Evolutionary conservation across 805 yeast species (phyloP), one percentile per base, ranked within the genome.

Genomic region (Kazachstania psychrophila): DNA sequence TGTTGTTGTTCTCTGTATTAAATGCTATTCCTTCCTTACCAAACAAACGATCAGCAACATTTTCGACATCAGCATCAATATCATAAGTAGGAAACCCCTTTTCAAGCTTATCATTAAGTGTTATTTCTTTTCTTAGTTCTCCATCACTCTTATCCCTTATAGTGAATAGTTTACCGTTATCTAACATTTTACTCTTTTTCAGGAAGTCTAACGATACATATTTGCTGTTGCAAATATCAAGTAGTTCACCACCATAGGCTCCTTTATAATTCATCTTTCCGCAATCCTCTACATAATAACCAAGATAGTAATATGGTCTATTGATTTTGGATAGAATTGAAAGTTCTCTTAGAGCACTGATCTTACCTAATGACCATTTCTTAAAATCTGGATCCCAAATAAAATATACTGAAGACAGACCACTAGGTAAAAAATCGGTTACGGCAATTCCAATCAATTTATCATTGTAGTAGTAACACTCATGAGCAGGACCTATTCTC

Each of bases 301-400:
- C 96, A 59, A 87, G 52, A 48, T 83, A 83, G 52, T 86, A 84
- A 58, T 72, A 75, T 3, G 70, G 66, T 17, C 49, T 47, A 31
- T 54, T 42, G 6, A 59, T 39, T 6, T 65, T 62, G 26, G 75
- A 59, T 28, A 69, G 55, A 54, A 83, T 51, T 2, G 72, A 65
- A 26, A 84, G 60, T 50, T 87, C 96, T 27, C 82, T 60, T 19
- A 86, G 49, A 0, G 84, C 89, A 42, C 87, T 77, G 2, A 87
- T 54, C 18, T 84, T 84, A 0, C 96, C 96, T 22, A 87, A 56
- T 0, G 84, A 79, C 46, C 77, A 61, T 35, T 73, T 67, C 4
- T 78, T 76, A 51, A 68, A 79, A 37, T 77, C 88, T 0, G 94
- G 92, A 52, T 86, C 88, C 83, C 92, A 85, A 10, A 87, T 75